A percentile compares a stretch with the other conserved stretches of the same genome.
phyloP scores from a whole-genome alignment of 148 eudicot species.

The Fagopyrum tataricum region DNA sequence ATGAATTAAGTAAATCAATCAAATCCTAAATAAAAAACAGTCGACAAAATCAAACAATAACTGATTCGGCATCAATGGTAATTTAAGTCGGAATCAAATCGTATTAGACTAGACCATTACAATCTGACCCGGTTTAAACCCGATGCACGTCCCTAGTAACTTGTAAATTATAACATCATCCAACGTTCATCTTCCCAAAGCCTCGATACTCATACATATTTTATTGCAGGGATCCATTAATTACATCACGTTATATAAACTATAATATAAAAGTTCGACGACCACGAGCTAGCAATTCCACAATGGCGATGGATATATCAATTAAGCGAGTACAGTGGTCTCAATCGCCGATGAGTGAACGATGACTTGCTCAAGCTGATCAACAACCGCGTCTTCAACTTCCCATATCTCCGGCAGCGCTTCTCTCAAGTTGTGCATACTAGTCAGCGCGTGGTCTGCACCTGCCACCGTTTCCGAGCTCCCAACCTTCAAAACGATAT shows the following conservation, averaged over 20 bases:
- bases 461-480: conserved; percentile 59
- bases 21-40: too few relatives aligned
- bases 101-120: too few relatives aligned
- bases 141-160: too few relatives aligned
- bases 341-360: conserved; percentile 21
- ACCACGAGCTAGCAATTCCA: not conserved
- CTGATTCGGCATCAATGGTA: too few relatives aligned
- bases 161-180: too few relatives aligned
- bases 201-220: too few relatives aligned
- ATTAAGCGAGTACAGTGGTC: conserved; percentile 16
- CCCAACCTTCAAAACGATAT: conserved; percentile 80
- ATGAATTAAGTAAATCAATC: too few relatives aligned
- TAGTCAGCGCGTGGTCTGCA: conserved; percentile 71
- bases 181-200: too few relatives aligned
- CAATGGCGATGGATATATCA: not conserved
- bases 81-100: too few relatives aligned
- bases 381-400: conserved; percentile 24
- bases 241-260: too few relatives aligned
- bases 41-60: too few relatives aligned
- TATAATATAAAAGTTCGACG: not conserved
- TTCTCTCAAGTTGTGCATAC: conserved; percentile 87
- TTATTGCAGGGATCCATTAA: not conserved
- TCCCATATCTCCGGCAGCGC: conserved; percentile 88
- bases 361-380: conserved; percentile 26
- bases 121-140: too few relatives aligned